Evolutionary conservation across 768 basidiomycete species (phyloP).

Genomic region (Lactarius hengduanensis): DNA sequence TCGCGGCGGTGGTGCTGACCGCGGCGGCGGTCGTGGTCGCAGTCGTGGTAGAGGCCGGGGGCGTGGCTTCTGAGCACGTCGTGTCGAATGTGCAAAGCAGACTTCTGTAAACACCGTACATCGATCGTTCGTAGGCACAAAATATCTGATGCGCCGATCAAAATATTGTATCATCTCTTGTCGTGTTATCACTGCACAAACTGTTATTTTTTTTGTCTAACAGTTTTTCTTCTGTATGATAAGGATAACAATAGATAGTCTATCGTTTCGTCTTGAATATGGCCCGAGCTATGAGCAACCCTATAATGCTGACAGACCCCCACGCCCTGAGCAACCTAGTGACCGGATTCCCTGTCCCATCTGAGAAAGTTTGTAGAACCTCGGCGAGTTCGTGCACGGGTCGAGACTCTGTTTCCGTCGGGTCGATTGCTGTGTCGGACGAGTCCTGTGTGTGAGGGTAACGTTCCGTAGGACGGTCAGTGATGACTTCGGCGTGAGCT

Average conservation of each 20-base stretch:
- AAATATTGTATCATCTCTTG: constrained; percentile 23
- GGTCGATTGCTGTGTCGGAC: not conserved
- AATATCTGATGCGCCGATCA: constrained; percentile 11
- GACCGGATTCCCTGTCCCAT: constrained; percentile 8
- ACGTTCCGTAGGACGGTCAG: not conserved
- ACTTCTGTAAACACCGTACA: constrained; percentile 8
- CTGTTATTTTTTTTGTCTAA: constrained; percentile 11
- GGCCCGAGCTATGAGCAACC: constrained; percentile 16
- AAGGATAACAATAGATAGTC: constrained; percentile 5
- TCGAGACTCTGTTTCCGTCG: not conserved
- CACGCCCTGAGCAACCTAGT: constrained; percentile 21
- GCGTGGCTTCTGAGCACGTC: constrained; percentile 30
- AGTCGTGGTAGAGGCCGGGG: constrained; percentile 55
- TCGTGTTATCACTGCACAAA: constrained; percentile 12
- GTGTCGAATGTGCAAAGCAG: not conserved
- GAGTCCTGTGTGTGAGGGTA: not conserved
- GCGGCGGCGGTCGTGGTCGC: constrained; percentile 48
- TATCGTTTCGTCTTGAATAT: constrained; percentile 13
- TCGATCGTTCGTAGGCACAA: constrained; percentile 14
- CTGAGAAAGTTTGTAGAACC: not conserved
- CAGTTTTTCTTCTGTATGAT: not conserved
- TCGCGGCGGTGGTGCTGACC: constrained; percentile 43
- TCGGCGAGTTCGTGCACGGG: constrained; percentile 7
- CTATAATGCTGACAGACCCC: constrained; percentile 24
- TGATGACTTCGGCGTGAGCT: constrained; percentile 68